Evolutionary conservation across 2,329 filamentous ascomycete species (phyloP).

Genomic region (Bimuria novae-zelandiae): DNA sequence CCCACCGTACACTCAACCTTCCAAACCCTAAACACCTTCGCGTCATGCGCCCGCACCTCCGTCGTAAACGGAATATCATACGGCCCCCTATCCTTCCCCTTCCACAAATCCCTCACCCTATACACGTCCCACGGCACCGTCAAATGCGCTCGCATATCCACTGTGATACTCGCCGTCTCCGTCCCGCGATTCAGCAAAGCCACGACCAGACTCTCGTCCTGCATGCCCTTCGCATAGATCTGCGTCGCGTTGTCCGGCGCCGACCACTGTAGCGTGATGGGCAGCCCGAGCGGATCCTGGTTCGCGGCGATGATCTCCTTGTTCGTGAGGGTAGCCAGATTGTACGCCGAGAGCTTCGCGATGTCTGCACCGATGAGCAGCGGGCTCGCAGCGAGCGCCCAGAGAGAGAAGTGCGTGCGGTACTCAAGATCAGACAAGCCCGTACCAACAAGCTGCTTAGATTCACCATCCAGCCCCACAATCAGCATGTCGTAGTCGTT

Average conservation of each 20-base stretch:
- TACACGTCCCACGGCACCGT: slow-evolving; percentile 30
- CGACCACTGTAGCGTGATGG: slow-evolving; percentile 16
- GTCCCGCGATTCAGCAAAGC: slow-evolving; percentile 23
- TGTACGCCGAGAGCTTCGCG: slow-evolving; percentile 35
- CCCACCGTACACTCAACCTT: slow-evolving; percentile 26
- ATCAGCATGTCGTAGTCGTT: slow-evolving; percentile 35
- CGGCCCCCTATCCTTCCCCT: slow-evolving; percentile 23
- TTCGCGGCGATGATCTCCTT: slow-evolving; percentile 51
- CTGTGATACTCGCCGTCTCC: slow-evolving; percentile 21
- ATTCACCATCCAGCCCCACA: slow-evolving; percentile 28
- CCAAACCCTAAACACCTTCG: slow-evolving; percentile 22
- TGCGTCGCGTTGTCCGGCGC: slow-evolving; percentile 19
- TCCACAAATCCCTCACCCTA: slow-evolving; percentile 27
- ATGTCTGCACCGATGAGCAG: slow-evolving; percentile 49
- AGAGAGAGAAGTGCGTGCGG: slow-evolving; percentile 49
- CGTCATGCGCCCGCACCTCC: slow-evolving; percentile 26
- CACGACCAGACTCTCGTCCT: slow-evolving; percentile 22
- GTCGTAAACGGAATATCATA: slow-evolving; percentile 30
- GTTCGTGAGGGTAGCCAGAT: slow-evolving; percentile 49
- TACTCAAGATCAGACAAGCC: slow-evolving; percentile 39
- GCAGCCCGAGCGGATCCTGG: slow-evolving; percentile 37
- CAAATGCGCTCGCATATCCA: slow-evolving; percentile 25
- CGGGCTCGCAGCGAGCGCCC: slow-evolving; percentile 49
- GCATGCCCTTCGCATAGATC: slow-evolving; percentile 23
- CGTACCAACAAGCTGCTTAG: slow-evolving; percentile 26